These are phyloP conservation scores for Sanghuangporus weigelae DNA, from an alignment of 1,284 basidiomycete species.

Conservation along the genomic window DNA sequence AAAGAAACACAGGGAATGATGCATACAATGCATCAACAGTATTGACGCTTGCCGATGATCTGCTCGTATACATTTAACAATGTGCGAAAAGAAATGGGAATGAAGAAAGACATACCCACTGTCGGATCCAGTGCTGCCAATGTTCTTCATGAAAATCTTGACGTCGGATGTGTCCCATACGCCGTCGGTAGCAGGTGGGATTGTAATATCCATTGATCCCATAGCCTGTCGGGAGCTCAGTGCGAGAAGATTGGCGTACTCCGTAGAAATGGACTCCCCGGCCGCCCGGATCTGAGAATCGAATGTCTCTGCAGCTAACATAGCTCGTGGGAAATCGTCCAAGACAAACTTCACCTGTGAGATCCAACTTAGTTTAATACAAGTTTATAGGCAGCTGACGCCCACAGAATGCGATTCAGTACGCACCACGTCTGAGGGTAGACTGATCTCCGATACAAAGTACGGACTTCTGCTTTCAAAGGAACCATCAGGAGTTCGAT, in stretches of 20 bases:
- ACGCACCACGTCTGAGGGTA: background rate
- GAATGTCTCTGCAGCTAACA: conserved; percentile 27
- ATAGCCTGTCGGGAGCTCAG: conserved; percentile 36
- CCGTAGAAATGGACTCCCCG: conserved; percentile 25
- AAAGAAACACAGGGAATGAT: conserved; percentile 41
- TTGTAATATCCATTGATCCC: conserved; percentile 35
- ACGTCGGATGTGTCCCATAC: conserved; percentile 23
- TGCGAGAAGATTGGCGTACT: conserved; percentile 36
- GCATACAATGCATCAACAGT: conserved; percentile 46
- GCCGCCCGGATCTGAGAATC: conserved; percentile 33
- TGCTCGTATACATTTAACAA: background rate
- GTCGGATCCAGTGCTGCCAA: conserved; percentile 6
- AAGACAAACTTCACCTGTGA: conserved; percentile 32
- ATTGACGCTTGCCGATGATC: conserved; percentile 31
- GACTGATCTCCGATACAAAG: conserved; percentile 27
- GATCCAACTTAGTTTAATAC: background rate
- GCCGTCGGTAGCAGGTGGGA: conserved; percentile 25
- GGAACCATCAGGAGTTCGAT: conserved; percentile 22
- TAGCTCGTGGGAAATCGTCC: conserved; percentile 31
- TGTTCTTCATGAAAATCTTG: conserved; percentile 18
- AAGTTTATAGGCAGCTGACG: background rate
- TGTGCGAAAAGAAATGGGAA: background rate
- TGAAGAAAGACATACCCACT: background rate
- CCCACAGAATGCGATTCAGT: background rate
- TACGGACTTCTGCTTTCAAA: conserved; percentile 28